phyloP scores from a whole-genome alignment of 371 early-diverging fungal genomes.

The Rhizopus sp. region DNA sequence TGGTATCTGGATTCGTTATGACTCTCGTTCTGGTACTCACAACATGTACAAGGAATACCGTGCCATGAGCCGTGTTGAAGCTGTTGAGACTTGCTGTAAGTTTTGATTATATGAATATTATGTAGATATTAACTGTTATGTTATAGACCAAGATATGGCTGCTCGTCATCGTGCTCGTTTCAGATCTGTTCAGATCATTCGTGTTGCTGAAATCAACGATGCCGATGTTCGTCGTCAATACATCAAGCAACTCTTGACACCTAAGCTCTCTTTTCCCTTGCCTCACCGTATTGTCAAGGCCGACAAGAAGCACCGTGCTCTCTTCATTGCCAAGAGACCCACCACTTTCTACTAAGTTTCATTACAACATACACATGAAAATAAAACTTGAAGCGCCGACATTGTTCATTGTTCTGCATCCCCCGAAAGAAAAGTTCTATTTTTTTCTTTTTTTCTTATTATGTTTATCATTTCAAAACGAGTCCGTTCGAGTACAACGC shows the following conservation, averaged over 20 bases:
- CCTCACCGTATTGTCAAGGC: constrained; percentile 93
- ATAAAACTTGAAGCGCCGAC: too few species aligned
- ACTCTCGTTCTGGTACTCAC: constrained; percentile 99
- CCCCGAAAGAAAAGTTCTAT: too few species aligned
- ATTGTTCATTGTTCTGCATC: too few species aligned
- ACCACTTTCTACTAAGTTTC: constrained; percentile 76
- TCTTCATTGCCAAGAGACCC: constrained; percentile 92
- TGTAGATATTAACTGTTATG: background rate
- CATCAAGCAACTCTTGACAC: constrained; percentile 92
- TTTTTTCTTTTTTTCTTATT: background rate
- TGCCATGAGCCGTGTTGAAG: constrained; percentile 92
- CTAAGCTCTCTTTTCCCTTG: constrained; percentile 95
- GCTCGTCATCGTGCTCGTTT: constrained; percentile 99
- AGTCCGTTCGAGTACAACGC: background rate
- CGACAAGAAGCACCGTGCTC: constrained; percentile 68
- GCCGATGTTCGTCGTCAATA: constrained; percentile 95
- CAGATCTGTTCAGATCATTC: constrained; percentile 97
- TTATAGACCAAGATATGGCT: constrained; percentile 96
- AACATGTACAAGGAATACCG: constrained; percentile 99
- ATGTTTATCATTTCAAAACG: background rate
- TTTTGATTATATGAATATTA: constrained; percentile 10
- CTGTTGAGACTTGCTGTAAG: constrained; percentile 92
- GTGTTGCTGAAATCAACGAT: constrained; percentile 90
- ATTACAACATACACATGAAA: too few species aligned
- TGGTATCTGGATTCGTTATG: constrained; percentile 99